Percentiles rank a stretch among this genome's conserved stretches.
Conservation (phyloP, 768 basidiomycete genomes). For the Lanmaoa pseudosensibilis region DNA sequence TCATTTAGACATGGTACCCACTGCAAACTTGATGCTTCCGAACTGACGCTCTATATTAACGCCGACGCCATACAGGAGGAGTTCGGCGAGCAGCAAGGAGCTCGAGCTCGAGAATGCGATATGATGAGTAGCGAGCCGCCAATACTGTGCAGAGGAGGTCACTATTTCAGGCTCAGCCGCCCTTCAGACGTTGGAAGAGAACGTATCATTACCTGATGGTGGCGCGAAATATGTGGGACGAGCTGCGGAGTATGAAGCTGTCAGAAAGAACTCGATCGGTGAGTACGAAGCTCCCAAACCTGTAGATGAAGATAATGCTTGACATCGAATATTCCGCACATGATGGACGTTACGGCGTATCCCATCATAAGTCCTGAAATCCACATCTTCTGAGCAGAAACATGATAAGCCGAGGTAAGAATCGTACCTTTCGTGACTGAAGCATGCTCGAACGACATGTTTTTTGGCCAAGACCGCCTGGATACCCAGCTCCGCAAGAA, state of each 20-base stretch:
- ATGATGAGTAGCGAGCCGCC: constrained; percentile 76
- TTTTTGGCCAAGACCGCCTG: not conserved
- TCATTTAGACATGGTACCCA: constrained; percentile 37
- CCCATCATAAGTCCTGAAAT: constrained; percentile 72
- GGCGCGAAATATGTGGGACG: constrained; percentile 83
- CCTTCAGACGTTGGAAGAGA: constrained; percentile 10
- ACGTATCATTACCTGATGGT: constrained; percentile 68
- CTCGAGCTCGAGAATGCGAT: constrained; percentile 81
- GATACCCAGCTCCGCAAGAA: not conserved
- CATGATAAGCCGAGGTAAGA: not conserved
- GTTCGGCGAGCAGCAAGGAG: constrained; percentile 74
- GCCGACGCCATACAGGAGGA: constrained; percentile 71
- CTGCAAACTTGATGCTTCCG: constrained; percentile 85
- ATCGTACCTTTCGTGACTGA: constrained; percentile 76
- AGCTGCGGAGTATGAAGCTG: constrained; percentile 46
- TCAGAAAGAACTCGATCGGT: constrained; percentile 3
- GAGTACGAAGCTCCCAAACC: constrained; percentile 38
- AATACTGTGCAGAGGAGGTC: constrained; percentile 58
- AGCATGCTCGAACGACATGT: constrained; percentile 82
- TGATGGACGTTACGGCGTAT: constrained; percentile 68
- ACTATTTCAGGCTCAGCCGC: constrained; percentile 35
- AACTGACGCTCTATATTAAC: constrained; percentile 81
- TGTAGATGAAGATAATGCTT: constrained; percentile 90
- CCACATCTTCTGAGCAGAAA: not conserved
- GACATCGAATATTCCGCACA: constrained; percentile 76